phyloP scores from a whole-genome alignment of 192 early-diverging fungal species.

The Backusella parvicylindrica region DNA sequence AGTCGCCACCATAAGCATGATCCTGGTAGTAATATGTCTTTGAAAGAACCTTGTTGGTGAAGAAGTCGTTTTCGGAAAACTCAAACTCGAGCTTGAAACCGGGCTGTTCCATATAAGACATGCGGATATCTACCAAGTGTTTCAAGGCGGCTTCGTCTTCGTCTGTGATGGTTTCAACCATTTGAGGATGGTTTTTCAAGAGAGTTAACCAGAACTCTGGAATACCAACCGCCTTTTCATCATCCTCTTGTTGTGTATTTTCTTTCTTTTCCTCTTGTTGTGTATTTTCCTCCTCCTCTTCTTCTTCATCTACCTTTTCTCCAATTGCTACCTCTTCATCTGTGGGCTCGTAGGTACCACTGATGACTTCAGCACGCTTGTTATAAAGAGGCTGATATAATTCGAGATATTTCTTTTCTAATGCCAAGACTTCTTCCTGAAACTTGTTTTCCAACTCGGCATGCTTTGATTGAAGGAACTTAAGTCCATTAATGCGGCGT shows the following conservation, averaged over 20 bases:
- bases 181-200: conserved; percentile 79
- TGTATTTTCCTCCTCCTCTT: conserved; percentile 51
- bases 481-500: conserved; percentile 82
- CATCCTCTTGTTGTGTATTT: conserved; percentile 42
- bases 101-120: conserved; percentile 81
- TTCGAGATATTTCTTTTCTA: conserved; percentile 95
- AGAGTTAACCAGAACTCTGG: conserved; percentile 97
- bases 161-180: conserved; percentile 86
- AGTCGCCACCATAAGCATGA: conserved; percentile 75
- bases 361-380: conserved; percentile 77
- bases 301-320: conserved; percentile 40
- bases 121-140: conserved; percentile 84
- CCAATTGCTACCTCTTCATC: conserved; percentile 74
- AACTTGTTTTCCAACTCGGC: conserved; percentile 81
- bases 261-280: conserved; percentile 34
- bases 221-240: conserved; percentile 61
- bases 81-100: conserved; percentile 95
- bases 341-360: conserved; percentile 83
- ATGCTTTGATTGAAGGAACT: conserved; percentile 87
- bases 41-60: conserved; percentile 79
- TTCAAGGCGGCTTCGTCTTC: conserved; percentile 89
- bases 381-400: conserved; percentile 89
- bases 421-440: conserved; percentile 87
- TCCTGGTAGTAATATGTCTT: conserved; percentile 96
- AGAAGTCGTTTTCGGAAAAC: conserved; percentile 87